Evolutionary conservation across 2,329 filamentous ascomycete species (phyloP).

Genomic region (Mycocentrospora acerina): DNA sequence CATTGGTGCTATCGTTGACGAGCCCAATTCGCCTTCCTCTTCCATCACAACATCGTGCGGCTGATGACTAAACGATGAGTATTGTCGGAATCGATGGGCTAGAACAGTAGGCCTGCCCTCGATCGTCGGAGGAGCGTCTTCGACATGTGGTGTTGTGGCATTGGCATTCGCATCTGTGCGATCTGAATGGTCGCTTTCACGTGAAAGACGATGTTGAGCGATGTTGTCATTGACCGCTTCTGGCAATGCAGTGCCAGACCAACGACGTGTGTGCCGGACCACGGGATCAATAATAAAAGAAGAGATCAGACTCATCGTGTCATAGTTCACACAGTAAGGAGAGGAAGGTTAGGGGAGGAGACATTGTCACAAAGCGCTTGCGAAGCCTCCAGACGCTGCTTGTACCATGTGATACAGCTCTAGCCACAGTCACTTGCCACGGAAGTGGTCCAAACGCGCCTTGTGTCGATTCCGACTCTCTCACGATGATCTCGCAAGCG

Average conservation of each 20-base stretch:
- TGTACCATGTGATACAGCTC: constrained; percentile 9
- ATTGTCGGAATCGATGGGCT: constrained; percentile 19
- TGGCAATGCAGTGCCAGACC: too few relatives aligned
- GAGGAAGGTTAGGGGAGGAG: neutral
- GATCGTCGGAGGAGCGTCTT: constrained; percentile 7
- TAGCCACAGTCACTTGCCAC: constrained; percentile 8
- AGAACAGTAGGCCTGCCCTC: constrained; percentile 11
- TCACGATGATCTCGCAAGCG: constrained; percentile 7
- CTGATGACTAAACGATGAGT: constrained; percentile 25
- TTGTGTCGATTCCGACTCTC: constrained; percentile 6
- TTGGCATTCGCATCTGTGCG: constrained; percentile 8
- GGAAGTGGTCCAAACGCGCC: constrained; percentile 1
- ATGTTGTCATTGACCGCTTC: too few relatives aligned
- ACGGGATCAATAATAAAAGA: constrained; percentile 45
- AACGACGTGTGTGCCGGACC: constrained; percentile 22
- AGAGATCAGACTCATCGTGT: constrained; percentile 43
- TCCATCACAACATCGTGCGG: constrained; percentile 25
- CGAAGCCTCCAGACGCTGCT: constrained; percentile 7
- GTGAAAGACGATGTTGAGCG: too few relatives aligned
- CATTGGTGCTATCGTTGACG: constrained; percentile 23
- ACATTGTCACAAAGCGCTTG: neutral
- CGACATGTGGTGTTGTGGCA: constrained; percentile 8
- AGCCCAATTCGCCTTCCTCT: constrained; percentile 21
- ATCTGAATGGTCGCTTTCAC: constrained; percentile 1
- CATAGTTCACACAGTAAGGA: constrained; percentile 14